Percentiles rank a stretch among this genome's conserved stretches.
phyloP scores from a whole-genome alignment of 805 yeast genomes.

The Ogataea allantospora region DNA sequence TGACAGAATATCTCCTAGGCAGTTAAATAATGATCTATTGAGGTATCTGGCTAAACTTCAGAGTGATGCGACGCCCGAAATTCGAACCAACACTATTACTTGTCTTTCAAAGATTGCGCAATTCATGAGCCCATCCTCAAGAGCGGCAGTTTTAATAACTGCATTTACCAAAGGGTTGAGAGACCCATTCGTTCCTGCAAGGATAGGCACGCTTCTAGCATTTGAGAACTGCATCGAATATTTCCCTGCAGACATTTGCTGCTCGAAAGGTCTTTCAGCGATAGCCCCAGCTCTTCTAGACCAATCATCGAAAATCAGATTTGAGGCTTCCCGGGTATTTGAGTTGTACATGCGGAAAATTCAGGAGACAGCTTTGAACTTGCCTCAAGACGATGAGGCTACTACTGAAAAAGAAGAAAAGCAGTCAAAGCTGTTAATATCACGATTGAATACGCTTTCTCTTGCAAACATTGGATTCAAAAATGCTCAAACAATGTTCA shows the following conservation, averaged over 20 bases:
- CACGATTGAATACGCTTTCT: conserved; percentile 23
- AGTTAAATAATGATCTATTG: conserved; percentile 80
- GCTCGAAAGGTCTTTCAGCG: conserved; percentile 78
- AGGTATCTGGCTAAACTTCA: conserved; percentile 80
- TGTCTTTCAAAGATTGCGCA: conserved; percentile 65
- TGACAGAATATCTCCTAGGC: conserved; percentile 69
- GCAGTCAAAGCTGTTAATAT: conserved; percentile 14
- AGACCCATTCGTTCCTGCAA: conserved; percentile 74
- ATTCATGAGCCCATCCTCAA: conserved; percentile 50
- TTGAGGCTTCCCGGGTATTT: conserved; percentile 68
- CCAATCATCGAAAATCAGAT: conserved; percentile 63
- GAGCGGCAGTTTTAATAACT: conserved; percentile 77
- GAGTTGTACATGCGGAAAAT: conserved; percentile 58
- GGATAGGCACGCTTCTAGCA: conserved; percentile 74
- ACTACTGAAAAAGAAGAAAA: conserved; percentile 25
- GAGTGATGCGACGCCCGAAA: conserved; percentile 70
- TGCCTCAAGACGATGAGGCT: conserved; percentile 30
- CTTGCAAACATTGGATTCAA: conserved; percentile 24
- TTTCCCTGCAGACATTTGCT: conserved; percentile 72
- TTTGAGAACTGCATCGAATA: conserved; percentile 60
- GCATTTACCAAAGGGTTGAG: conserved; percentile 82
- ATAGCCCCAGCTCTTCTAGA: conserved; percentile 84
- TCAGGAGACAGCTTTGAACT: conserved; percentile 41
- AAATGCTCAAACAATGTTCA: conserved; percentile 17
- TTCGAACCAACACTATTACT: conserved; percentile 73